phyloP scores from a whole-genome alignment of 2,329 filamentous ascomycete genomes.

The Ciborinia camelliae region DNA sequence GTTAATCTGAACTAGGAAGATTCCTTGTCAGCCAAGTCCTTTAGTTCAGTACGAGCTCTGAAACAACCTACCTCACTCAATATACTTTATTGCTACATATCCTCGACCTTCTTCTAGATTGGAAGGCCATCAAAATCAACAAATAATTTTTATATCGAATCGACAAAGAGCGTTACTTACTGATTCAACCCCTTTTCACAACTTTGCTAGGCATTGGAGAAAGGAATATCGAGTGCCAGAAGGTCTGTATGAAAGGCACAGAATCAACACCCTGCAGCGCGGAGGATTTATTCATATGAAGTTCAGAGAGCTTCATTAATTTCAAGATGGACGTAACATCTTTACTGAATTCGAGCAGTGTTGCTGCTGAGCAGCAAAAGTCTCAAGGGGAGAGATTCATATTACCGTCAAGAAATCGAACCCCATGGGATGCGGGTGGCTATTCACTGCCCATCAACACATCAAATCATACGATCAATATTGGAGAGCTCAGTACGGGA shows the following conservation, averaged over 20 bases:
- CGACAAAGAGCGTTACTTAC: slow-evolving; percentile 11
- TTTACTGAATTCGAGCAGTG: slow-evolving; percentile 34
- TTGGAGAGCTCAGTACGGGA: neutral
- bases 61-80: slow-evolving; percentile 32
- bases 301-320: neutral
- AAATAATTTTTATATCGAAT: slow-evolving; percentile 15
- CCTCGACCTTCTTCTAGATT: slow-evolving; percentile 21
- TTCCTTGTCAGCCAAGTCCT: slow-evolving; percentile 27
- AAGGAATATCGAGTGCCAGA: neutral
- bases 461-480: slow-evolving; percentile 20
- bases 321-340: slow-evolving; percentile 38
- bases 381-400: slow-evolving; percentile 21
- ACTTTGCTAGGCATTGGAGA: slow-evolving; percentile 8
- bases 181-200: neutral
- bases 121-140: slow-evolving; percentile 20
- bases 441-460: slow-evolving; percentile 38
- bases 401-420: slow-evolving; percentile 33
- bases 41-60: slow-evolving; percentile 30
- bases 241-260: slow-evolving; percentile 3
- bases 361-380: slow-evolving; percentile 34
- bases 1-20: slow-evolving; percentile 30
- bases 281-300: slow-evolving; percentile 1
- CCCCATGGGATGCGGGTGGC: slow-evolving; percentile 39
- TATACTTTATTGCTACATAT: slow-evolving; percentile 22
- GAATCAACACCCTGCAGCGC: slow-evolving; percentile 13